Evolutionary conservation across 768 basidiomycete species (phyloP), one percentile per base, ranked within the genome.

Genomic region (Suillus cothurnatus): DNA sequence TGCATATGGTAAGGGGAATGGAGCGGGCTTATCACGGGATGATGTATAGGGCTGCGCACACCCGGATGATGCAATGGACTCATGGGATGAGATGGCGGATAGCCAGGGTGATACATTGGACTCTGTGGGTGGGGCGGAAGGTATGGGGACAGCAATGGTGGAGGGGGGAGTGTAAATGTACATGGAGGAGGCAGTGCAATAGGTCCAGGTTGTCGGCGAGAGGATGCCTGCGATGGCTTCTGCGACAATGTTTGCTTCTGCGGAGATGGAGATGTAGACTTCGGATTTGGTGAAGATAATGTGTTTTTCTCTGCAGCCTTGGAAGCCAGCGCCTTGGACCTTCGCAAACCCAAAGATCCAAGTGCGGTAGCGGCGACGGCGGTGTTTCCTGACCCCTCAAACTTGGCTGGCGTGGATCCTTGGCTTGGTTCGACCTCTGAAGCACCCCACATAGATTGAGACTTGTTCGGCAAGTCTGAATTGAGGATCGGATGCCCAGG

Each of bases 151-250:
- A 78, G 72, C 19, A 75, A 70, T 14, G 71, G 72, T 9, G 75
- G 71, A 5, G 77, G 77, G 0, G 83, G 76, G 65, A 84, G 82
- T 4, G 80, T 76, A 36, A 82, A 81, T 19, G 78, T 72, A 28
- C 81, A 83, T 1, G 84, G 87, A 1, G 88, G 91, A 36, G 88
- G 92, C 36, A 89, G 82, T 2, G 86, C 76, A 60, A 93, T 92
- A 2, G 86, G 87, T 1, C 90, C 90, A 1, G 91, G 91, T 68
- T 89, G 90, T 55, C 87, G 82, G 45, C 80, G 81, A 64, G 67
- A 38, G 50, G 67, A 66, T 31, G 73, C 64, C 28, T 73, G 71
- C 4, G 64, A 34, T 4, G 69, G 47, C 60, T 67, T 72, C 66
- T 67, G 59, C 15, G 56, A 6, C 7, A 36, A 15, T n/a, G 36